phyloP scores from a whole-genome alignment of 2,329 filamentous ascomycete species.

The Sporothrix mexicana region DNA sequence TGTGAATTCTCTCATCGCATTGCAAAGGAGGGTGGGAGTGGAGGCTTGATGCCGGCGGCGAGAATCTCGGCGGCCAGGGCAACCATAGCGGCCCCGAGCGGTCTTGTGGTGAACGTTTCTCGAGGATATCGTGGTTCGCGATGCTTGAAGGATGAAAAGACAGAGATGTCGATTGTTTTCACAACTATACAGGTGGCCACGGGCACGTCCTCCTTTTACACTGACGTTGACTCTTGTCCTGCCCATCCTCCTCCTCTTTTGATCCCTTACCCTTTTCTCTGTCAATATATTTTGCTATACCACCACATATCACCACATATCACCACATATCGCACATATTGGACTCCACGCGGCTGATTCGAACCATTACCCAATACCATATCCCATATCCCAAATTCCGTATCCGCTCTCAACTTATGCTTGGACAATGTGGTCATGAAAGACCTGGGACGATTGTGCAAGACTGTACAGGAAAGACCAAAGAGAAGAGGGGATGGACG shows the following conservation, averaged over 20 bases:
- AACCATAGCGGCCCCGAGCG: slow-evolving; percentile 8
- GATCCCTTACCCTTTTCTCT: neutral
- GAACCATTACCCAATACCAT: neutral
- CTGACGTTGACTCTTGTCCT: neutral
- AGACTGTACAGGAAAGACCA: too few species aligned
- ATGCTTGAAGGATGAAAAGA: neutral
- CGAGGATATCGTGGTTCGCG: neutral
- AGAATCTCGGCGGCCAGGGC: slow-evolving; percentile 22
- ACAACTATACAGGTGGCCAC: neutral
- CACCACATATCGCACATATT: slow-evolving; percentile 6
- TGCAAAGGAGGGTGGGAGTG: neutral
- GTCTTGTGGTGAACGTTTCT: neutral
- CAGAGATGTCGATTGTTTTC: too few species aligned
- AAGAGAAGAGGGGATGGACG: neutral
- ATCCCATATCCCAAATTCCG: too few species aligned
- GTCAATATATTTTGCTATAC: neutral
- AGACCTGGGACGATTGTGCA: neutral
- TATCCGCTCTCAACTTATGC: too few species aligned
- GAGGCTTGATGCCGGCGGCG: slow-evolving; percentile 18
- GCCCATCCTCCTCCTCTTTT: neutral
- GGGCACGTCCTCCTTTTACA: neutral
- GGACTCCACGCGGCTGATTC: slow-evolving; percentile 13
- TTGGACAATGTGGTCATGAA: neutral
- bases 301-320: too few species aligned
- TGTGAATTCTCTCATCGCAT: neutral